phyloP scores from a whole-genome alignment of 805 yeast genomes.

The Candida coquimbonensis region DNA sequence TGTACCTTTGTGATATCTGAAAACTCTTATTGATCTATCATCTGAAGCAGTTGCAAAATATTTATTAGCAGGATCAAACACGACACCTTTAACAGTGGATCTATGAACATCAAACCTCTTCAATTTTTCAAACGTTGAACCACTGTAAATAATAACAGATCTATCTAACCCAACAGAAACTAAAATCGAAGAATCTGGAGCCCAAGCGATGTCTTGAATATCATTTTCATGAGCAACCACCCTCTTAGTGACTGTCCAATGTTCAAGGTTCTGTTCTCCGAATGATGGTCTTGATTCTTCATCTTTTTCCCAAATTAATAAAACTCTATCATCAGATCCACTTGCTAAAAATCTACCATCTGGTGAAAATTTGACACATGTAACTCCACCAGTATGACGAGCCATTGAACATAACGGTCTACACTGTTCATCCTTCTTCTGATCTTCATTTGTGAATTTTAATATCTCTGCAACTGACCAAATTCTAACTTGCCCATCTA shows the following conservation, averaged over 20 bases:
- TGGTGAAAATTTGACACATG: conserved; percentile 88
- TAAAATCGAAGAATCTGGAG: conserved; percentile 84
- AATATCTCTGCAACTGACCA: conserved; percentile 66
- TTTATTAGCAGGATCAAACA: conserved; percentile 96
- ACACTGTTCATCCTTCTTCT: conserved; percentile 26
- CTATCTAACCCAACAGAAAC: conserved; percentile 95
- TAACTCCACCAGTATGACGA: conserved; percentile 94
- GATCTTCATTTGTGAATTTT: conserved; percentile 25
- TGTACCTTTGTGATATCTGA: conserved; percentile 73
- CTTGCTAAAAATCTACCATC: conserved; percentile 86
- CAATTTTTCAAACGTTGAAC: conserved; percentile 81
- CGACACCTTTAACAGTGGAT: conserved; percentile 92
- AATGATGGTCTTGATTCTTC: conserved; percentile 52
- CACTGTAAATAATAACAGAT: conserved; percentile 90
- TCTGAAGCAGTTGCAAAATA: conserved; percentile 96
- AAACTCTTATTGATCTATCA: conserved; percentile 84
- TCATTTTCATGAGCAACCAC: conserved; percentile 97
- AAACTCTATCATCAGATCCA: conserved; percentile 91
- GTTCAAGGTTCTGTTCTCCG: conserved; percentile 79
- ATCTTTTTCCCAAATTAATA: conserved; percentile 89
- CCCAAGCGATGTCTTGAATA: conserved; percentile 97
- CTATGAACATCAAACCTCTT: conserved; percentile 89
- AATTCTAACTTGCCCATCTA: conserved; percentile 85
- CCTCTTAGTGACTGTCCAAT: conserved; percentile 90
- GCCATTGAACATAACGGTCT: conserved; percentile 84